A percentile compares a stretch with the other conserved stretches of the same genome.
These are phyloP conservation scores for Solanum paucissectum DNA, from an alignment of 257 asterid genomes.

Conservation along the genomic window DNA sequence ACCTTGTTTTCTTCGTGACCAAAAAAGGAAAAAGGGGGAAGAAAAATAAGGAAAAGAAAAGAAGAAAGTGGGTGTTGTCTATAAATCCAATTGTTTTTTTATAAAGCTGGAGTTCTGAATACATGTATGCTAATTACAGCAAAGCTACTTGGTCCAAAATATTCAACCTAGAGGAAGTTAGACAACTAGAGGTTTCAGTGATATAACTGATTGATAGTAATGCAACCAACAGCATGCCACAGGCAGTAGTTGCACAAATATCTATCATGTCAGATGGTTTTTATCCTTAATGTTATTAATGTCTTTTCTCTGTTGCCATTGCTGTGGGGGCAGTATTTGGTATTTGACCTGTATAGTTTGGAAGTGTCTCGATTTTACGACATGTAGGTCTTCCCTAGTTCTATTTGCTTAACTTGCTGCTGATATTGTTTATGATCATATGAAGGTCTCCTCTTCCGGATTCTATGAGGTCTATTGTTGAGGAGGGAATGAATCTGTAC, in stretches of 20 bases:
- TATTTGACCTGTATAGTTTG: neutral
- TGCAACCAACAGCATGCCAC: neutral
- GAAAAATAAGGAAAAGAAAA: neutral
- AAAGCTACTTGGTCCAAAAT: neutral
- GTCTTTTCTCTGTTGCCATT: neutral
- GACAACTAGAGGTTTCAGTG: neutral
- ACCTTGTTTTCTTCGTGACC: neutral
- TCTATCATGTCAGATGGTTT: neutral
- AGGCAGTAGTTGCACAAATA: neutral
- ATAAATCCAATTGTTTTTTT: neutral
- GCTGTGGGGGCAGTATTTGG: neutral
- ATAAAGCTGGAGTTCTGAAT: neutral
- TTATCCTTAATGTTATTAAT: neutral
- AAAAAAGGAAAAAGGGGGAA: neutral
- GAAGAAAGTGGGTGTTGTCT: neutral
- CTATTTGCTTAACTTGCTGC: neutral
- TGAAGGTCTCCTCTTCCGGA: constrained; percentile 80
- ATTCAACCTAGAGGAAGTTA: neutral
- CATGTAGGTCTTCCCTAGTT: neutral
- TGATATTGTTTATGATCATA: constrained; percentile 6
- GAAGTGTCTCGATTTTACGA: neutral
- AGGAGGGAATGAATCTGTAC: constrained; percentile 78
- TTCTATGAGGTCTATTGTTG: constrained; percentile 48
- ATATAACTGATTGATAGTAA: neutral
- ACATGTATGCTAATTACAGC: neutral